A percentile compares a stretch with the other conserved stretches of the same genome.
Evolutionary conservation across 352 stramenopile species (phyloP).

Genomic region (Phytophthora palmivora): DNA sequence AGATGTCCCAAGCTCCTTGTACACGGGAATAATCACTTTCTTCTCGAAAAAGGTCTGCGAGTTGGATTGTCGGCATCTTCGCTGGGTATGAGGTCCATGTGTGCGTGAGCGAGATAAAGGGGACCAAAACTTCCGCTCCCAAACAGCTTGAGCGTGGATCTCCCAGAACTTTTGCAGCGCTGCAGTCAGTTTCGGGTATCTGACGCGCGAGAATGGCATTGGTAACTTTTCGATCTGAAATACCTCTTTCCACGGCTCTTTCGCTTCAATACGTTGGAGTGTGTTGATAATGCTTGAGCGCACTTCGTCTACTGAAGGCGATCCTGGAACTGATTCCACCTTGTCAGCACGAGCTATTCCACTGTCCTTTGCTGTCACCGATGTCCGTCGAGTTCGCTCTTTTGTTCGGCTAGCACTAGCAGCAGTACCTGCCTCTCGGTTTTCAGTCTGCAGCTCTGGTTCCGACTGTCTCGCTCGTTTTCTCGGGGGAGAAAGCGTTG

Average conservation of each 20-base stretch:
- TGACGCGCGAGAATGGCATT: conserved; percentile 26
- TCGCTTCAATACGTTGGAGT: conserved; percentile 30
- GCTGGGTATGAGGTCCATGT: conserved; percentile 5
- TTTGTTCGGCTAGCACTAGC: neutral
- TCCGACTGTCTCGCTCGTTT: conserved; percentile 2
- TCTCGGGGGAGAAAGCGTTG: conserved; percentile 1
- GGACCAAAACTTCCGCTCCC: conserved; percentile 46
- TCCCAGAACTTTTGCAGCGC: conserved; percentile 33
- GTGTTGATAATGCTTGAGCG: conserved; percentile 14
- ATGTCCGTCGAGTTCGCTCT: conserved; percentile 10
- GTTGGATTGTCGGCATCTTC: conserved; percentile 29
- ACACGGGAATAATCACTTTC: conserved; percentile 26
- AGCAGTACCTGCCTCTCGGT: neutral
- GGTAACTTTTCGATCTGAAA: conserved; percentile 26
- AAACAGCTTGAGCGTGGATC: conserved; percentile 34
- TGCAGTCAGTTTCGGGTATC: conserved; percentile 12
- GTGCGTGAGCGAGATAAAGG: conserved; percentile 18
- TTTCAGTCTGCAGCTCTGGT: neutral
- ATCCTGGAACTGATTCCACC: neutral
- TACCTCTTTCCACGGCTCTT: conserved; percentile 32
- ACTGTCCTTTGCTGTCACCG: neutral
- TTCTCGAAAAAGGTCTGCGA: conserved; percentile 28
- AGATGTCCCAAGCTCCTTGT: conserved; percentile 28
- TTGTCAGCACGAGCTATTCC: neutral
- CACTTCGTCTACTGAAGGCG: neutral